These are phyloP conservation scores for Cardamine occulta DNA, from an alignment of 345 rosid species.

Conservation along the genomic window DNA sequence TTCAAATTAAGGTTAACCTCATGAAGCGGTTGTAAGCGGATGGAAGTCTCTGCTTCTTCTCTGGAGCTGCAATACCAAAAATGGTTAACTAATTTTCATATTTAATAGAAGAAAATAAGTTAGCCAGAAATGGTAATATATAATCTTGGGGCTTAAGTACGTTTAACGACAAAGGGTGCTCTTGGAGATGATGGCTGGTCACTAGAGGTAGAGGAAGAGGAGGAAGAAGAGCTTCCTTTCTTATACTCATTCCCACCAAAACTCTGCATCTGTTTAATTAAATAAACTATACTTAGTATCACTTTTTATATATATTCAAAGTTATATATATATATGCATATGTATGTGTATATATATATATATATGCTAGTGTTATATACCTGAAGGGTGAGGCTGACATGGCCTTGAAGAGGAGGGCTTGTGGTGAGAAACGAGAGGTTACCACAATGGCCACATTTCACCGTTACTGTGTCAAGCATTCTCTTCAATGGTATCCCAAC, in stretches of 20 bases:
- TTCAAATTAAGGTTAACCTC: conserved; percentile 53
- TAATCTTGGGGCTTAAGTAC: conserved; percentile 42
- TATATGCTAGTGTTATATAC: conserved; percentile 33
- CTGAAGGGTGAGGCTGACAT: conserved; percentile 67
- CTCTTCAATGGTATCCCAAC: conserved; percentile 94
- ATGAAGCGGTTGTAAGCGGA: conserved; percentile 98
- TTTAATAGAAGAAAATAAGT: neutral
- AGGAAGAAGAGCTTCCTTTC: conserved; percentile 68
- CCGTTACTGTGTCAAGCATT: conserved; percentile 89
- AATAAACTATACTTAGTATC: conserved; percentile 8
- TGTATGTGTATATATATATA: neutral
- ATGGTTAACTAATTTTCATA: neutral
- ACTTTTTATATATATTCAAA: neutral
- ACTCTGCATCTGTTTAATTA: conserved; percentile 58
- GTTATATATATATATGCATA: neutral
- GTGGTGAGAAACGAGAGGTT: conserved; percentile 91
- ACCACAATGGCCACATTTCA: conserved; percentile 97
- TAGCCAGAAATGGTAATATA: neutral
- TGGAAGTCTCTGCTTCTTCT: conserved; percentile 99
- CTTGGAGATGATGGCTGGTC: conserved; percentile 76
- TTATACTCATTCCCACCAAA: conserved; percentile 58
- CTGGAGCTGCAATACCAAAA: conserved; percentile 67
- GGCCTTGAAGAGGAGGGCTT: conserved; percentile 81
- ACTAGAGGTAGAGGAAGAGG: conserved; percentile 71
- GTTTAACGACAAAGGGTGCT: conserved; percentile 91